Evolutionary conservation across 1,284 basidiomycete genomes (phyloP).

Genomic region (Vanrija sp.): DNA sequence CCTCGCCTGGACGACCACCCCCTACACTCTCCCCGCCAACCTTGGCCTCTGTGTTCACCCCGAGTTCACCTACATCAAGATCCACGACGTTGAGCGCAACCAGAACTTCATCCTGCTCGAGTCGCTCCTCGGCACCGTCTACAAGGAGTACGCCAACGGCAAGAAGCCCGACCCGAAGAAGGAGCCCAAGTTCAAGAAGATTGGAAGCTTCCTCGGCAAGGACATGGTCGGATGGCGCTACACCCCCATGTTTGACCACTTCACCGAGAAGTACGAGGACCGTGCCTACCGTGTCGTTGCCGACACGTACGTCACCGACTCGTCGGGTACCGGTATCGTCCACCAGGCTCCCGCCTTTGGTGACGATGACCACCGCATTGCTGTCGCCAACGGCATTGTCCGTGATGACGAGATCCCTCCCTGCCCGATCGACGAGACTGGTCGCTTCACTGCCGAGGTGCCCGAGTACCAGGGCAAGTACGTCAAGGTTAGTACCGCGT

Average conservation of each 20-base stretch:
- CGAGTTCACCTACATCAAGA: constrained; percentile 94
- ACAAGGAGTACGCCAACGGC: constrained; percentile 73
- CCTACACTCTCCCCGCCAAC: constrained; percentile 97
- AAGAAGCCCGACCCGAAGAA: constrained; percentile 57
- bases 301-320: constrained; percentile 90
- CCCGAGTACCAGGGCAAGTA: constrained; percentile 85
- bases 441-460: constrained; percentile 83
- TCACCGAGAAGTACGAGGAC: constrained; percentile 89
- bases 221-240: constrained; percentile 98
- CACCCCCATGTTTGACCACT: constrained; percentile 94
- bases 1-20: constrained; percentile 98
- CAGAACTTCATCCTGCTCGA: constrained; percentile 93
- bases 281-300: constrained; percentile 84
- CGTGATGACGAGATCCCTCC: constrained; percentile 86
- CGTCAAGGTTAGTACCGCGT: constrained; percentile 65
- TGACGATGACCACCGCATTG: constrained; percentile 96
- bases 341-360: constrained; percentile 98
- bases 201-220: constrained; percentile 77
- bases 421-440: constrained; percentile 88
- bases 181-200: constrained; percentile 92
- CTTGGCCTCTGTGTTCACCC: constrained; percentile 94
- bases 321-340: constrained; percentile 95
- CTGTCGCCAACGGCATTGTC: constrained; percentile 77
- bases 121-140: constrained; percentile 78
- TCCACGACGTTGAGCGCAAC: constrained; percentile 83